Percentiles rank a stretch among this genome's conserved stretches.
These are phyloP conservation scores for Myriosclerotinia duriaeana DNA, from an alignment of 2,329 filamentous ascomycete species.

Conservation along the genomic window DNA sequence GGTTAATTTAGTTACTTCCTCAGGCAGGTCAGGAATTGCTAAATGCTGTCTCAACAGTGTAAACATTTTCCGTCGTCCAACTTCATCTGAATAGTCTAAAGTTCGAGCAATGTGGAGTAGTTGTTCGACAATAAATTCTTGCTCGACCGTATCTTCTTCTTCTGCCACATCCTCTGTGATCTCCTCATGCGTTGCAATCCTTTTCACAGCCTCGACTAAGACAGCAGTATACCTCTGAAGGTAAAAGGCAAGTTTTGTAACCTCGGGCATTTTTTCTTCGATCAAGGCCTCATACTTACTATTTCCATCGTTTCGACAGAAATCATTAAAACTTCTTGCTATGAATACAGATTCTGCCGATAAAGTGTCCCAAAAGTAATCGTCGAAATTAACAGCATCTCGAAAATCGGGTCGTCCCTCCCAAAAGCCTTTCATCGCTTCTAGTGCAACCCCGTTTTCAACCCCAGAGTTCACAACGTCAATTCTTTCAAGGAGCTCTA, in stretches of 20 bases:
- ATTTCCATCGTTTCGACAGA: conserved; percentile 73
- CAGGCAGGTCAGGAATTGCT: conserved; percentile 81
- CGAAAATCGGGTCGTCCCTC: conserved; percentile 82
- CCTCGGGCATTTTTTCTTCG: conserved; percentile 93
- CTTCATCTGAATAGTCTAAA: conserved; percentile 96
- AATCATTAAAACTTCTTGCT: conserved; percentile 90
- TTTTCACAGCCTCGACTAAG: conserved; percentile 63
- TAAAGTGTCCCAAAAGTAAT: conserved; percentile 76
- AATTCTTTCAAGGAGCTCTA: conserved; percentile 90
- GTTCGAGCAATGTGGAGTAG: conserved; percentile 88
- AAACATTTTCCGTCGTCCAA: conserved; percentile 94
- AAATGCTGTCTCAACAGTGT: conserved; percentile 81
- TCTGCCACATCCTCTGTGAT: conserved; percentile 57
- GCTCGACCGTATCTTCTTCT: conserved; percentile 81
- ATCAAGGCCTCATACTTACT: conserved; percentile 72
- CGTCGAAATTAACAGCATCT: conserved; percentile 68
- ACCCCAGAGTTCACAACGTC: conserved; percentile 88
- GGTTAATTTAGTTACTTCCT: conserved; percentile 86
- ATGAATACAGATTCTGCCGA: conserved; percentile 87
- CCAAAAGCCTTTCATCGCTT: conserved; percentile 97
- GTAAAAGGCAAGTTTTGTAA: conserved; percentile 85
- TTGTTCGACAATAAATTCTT: conserved; percentile 95
- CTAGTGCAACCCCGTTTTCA: conserved; percentile 84
- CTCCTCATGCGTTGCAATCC: conserved; percentile 52
- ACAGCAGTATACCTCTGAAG: conserved; percentile 76